phyloP scores from a whole-genome alignment of 306 rosid species.

The Prunus davidiana region DNA sequence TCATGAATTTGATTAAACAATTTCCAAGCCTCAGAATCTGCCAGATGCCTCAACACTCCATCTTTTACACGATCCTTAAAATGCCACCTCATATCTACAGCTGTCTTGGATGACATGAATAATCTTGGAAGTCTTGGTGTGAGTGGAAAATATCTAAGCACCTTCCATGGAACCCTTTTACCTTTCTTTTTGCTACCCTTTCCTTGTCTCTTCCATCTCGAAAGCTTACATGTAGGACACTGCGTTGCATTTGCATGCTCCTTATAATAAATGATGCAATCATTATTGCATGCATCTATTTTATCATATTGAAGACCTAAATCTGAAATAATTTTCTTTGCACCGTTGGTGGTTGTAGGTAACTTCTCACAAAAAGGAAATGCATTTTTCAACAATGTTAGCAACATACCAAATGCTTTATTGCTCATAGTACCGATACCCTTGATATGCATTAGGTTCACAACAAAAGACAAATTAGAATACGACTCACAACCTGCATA shows the following conservation, averaged over 20 bases:
- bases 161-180: background rate
- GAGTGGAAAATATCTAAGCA: background rate
- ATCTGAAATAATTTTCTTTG: background rate
- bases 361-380: background rate
- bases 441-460: background rate
- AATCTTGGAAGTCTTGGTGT: background rate
- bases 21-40: background rate
- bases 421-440: background rate
- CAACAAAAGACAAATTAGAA: background rate
- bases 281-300: background rate
- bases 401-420: background rate
- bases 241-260: background rate
- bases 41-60: constrained; percentile 1
- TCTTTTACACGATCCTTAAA: background rate
- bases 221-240: background rate
- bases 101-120: background rate
- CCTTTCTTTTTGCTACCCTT: background rate
- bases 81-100: background rate
- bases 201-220: background rate
- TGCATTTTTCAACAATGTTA: background rate
- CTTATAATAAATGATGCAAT: background rate
- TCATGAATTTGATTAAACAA: background rate
- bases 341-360: background rate
- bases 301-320: background rate
- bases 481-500: background rate